These are phyloP conservation scores for Salvia splendens DNA, from an alignment of 257 asterid species.

Conservation along the genomic window DNA sequence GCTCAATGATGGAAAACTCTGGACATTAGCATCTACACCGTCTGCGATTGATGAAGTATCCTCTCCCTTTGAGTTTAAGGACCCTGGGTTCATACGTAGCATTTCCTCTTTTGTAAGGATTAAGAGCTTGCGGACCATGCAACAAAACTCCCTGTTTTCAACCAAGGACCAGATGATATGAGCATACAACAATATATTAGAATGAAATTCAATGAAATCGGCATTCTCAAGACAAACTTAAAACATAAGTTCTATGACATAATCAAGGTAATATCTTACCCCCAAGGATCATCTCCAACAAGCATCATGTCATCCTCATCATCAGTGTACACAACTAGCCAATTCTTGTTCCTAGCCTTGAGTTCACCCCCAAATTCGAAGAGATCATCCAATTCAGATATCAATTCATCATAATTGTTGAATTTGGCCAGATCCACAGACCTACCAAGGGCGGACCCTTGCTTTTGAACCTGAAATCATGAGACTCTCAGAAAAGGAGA, in stretches of 20 bases:
- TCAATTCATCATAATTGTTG: conserved; percentile 67
- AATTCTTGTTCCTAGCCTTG: conserved; percentile 60
- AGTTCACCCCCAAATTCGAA: conserved; percentile 91
- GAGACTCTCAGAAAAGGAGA: conserved; percentile 1
- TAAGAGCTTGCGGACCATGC: conserved; percentile 86
- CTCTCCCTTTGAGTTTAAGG: conserved; percentile 67
- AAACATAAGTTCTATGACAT: neutral
- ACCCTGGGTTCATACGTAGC: conserved; percentile 77
- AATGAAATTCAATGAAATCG: neutral
- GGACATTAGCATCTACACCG: conserved; percentile 58
- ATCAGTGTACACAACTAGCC: conserved; percentile 92
- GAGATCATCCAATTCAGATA: conserved; percentile 73
- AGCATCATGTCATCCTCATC: conserved; percentile 99
- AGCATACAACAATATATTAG: conserved; percentile 12
- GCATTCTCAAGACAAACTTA: conserved; percentile 7
- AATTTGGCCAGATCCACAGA: conserved; percentile 92
- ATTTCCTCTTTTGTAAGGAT: conserved; percentile 88
- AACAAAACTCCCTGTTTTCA: conserved; percentile 77
- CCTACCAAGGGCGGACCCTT: conserved; percentile 94
- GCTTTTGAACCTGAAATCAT: conserved; percentile 84
- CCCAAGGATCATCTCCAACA: conserved; percentile 99
- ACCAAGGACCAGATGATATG: neutral
- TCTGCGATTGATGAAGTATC: conserved; percentile 67
- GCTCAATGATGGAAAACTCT: conserved; percentile 49
- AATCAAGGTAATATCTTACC: conserved; percentile 48